Base-by-base conservation (phyloP, 2,329 filamentous ascomycete species). In the Pyrenophora teres region DNA sequence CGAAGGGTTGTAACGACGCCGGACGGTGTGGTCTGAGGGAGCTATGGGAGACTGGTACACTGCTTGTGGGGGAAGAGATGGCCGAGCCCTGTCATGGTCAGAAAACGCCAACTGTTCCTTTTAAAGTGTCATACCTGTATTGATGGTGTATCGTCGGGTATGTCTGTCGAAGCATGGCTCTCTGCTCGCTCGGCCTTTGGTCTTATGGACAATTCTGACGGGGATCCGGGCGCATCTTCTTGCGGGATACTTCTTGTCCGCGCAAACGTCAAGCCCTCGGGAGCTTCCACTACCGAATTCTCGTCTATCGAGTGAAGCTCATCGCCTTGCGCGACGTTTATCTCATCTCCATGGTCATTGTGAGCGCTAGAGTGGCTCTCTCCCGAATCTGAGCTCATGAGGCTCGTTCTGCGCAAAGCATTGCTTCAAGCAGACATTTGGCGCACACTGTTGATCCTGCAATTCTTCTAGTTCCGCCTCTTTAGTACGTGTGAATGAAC, bases 1-100 rank as follows among this genome's bases (percentile, higher is more conserved):
- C 94, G 73, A 99, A 99, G 4, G 94, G 93, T 67, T 93, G 86
- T 65, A 97, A 88, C 13, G 90, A 92, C 16, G 89, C 89, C 13
- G 88, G 90, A 12, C 90, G 87, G 62, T 88, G 91, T 59, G 88
- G 81, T 16, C 85, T 81, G 51, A 88, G 82, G 13, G 87, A 87
- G 60, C 85, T 85, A 52, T 87, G 80, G 31, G 87, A 87, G 3
- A 87, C 85, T 23, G 91, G 81, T 32, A 88, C 78, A 65, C 88
- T 91, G 74, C 90, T 92, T 32, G 86, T 83, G n/a, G 87, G 85
- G 4, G 90, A 81, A 16, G 83, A 85, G 13, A 77, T 64, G 46
- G 79, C 55, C 9, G 83, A 85, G 43, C 78, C 82, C 78, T 81
- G 57, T 32, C 51, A 40, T n/a, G 16, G 43, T 65, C 33, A 68